Evolutionary conservation across 805 yeast species (phyloP).

Genomic region (Yarrowia yakushimensis): DNA sequence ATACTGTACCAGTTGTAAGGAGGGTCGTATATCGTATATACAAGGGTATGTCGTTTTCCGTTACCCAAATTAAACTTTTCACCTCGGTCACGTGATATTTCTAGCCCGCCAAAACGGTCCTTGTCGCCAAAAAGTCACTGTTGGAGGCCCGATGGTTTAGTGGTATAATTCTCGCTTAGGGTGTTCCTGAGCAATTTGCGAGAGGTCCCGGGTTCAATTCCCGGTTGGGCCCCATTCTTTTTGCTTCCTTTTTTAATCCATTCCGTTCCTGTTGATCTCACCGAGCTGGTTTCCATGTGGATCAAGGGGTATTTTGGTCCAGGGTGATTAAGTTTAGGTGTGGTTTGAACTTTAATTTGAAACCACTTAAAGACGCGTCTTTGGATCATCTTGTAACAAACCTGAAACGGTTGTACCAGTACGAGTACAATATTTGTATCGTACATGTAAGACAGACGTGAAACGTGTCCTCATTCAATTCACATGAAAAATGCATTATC

Average conservation of each 20-base stretch:
- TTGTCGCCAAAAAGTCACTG: not conserved
- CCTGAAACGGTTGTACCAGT: too few relatives aligned
- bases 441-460: too few relatives aligned
- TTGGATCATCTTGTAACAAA: too few relatives aligned
- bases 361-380: too few relatives aligned
- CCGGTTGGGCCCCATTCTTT: conserved; percentile 24
- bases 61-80: not conserved
- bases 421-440: too few relatives aligned
- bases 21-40: too few relatives aligned
- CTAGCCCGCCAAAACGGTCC: not conserved
- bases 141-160: conserved; percentile 25
- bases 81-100: not conserved
- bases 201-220: conserved; percentile 26
- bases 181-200: conserved; percentile 24
- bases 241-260: not conserved
- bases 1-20: too few relatives aligned
- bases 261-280: not conserved
- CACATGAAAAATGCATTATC: too few relatives aligned
- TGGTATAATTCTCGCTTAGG: conserved; percentile 25
- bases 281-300: not conserved
- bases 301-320: conserved; percentile 6
- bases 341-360: not conserved
- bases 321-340: not conserved
- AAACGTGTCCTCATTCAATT: too few relatives aligned
- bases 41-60: too few relatives aligned